Evolutionary conservation across 1,139 yeast species (phyloP), one percentile per base, ranked within the genome.

Genomic region (Taiozyma sp.): DNA sequence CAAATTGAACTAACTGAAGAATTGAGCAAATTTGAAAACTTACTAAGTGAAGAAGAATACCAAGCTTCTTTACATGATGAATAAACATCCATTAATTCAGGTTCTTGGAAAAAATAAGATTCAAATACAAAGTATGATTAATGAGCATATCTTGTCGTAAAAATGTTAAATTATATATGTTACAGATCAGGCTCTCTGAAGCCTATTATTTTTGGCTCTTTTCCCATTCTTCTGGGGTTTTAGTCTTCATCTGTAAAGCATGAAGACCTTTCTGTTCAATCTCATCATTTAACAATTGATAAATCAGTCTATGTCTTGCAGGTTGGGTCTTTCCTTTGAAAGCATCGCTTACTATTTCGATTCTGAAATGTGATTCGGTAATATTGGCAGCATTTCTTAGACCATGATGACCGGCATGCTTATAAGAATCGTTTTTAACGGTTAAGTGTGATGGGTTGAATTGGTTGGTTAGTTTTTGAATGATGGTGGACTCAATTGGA

Each of bases 391-490:
- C 89, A 6, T 85, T 88, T 53, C 83, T 76, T 74, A 89, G 79
- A 2, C 96, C 93, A 50, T 83, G 85, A 67, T 93, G 99, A 60
- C 89, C 95, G 3, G 91, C 80, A 67, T 93, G 99, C 65, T 87
- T 86, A 66, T 81, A 81, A 3, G 97, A 88, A 68, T 93, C 98
- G 66, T 93, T 93, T 54, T 73, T 65, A 9, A 79, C 67, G 42
- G 68, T 69, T 35, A 79, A 62, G 45, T 51, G 63, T 0, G 69
- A 50, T 1, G 84, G 84, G 5, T 70, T 62, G 51, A 79, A 72
- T 21, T 67, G 64, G 0, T 57, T 49, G 4, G 63, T 60, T 14
- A 79, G 57, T 59, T 77, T 77, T n/a, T 65, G 58, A 14, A 63
- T 61, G 41, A 75, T 74, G 32, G 63, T 52, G 39, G 59, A 53